A percentile compares a stretch with the other conserved stretches of the same genome.
Evolutionary conservation across 2,329 filamentous ascomycete genomes (phyloP).

Genomic region (Hypocrella siamensis): DNA sequence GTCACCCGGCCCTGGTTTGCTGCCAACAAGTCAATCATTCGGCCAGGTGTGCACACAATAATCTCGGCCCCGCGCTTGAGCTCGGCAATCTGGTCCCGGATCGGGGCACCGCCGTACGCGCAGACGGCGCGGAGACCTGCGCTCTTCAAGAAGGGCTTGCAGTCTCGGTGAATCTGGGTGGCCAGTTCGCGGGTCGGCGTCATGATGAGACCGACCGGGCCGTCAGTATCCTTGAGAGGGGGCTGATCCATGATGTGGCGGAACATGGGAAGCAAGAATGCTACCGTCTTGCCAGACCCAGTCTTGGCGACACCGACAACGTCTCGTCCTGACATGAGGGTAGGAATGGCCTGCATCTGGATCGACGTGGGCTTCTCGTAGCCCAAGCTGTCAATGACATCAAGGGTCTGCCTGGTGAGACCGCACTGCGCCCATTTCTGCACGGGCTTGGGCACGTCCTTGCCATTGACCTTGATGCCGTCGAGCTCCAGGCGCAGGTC

Average conservation of each 20-base stretch:
- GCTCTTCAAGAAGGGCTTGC: conserved; percentile 83
- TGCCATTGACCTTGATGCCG: conserved; percentile 83
- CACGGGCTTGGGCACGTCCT: conserved; percentile 82
- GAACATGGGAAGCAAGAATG: conserved; percentile 93
- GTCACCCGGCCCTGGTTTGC: conserved; percentile 91
- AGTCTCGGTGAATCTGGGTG: conserved; percentile 85
- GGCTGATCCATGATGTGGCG: conserved; percentile 91
- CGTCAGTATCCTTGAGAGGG: conserved; percentile 67
- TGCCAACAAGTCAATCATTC: conserved; percentile 87
- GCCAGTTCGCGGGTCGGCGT: conserved; percentile 90
- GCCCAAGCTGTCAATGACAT: conserved; percentile 66
- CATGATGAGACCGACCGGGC: conserved; percentile 77
- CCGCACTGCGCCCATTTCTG: conserved; percentile 96
- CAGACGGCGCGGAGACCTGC: conserved; percentile 76
- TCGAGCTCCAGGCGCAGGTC: conserved; percentile 77
- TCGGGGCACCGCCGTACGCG: conserved; percentile 87
- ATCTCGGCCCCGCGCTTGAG: conserved; percentile 91
- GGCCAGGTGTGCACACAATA: conserved; percentile 85
- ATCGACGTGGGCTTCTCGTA: conserved; percentile 88
- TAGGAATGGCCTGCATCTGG: conserved; percentile 85
- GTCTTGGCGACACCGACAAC: conserved; percentile 96
- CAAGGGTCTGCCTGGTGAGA: conserved; percentile 69
- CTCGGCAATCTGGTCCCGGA: conserved; percentile 95
- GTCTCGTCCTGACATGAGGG: conserved; percentile 91
- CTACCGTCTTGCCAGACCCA: conserved; percentile 92